phyloP scores from a whole-genome alignment of 306 rosid species.

The Clitoria ternatea region DNA sequence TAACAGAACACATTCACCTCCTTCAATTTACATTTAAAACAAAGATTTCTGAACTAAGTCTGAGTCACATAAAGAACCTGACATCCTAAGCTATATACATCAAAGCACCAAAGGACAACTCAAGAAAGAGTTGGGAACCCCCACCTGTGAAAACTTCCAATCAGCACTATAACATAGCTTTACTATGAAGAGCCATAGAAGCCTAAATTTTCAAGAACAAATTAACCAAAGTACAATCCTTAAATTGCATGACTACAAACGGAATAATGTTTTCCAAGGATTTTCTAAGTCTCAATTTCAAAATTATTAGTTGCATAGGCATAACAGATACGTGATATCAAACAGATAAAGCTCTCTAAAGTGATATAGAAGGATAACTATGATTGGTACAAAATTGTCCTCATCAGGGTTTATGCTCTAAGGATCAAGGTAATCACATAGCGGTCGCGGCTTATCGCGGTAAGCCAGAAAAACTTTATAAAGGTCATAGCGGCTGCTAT shows the following conservation, averaged over 20 bases:
- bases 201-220: background rate
- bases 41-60: conserved; percentile 2
- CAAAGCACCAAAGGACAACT: background rate
- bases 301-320: conserved; percentile 3
- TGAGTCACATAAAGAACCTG: conserved; percentile 13
- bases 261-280: background rate
- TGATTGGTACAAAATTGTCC: background rate
- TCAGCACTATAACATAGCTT: background rate
- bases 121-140: background rate
- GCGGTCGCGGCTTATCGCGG: too few species aligned
- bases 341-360: conserved; percentile 1
- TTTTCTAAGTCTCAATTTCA: background rate
- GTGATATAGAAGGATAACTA: background rate
- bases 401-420: background rate
- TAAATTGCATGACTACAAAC: conserved; percentile 5
- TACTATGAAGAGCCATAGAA: background rate
- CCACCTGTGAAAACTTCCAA: background rate
- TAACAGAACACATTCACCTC: conserved; percentile 33
- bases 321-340: background rate
- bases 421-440: too few species aligned
- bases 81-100: conserved; percentile 1
- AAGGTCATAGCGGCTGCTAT: too few species aligned
- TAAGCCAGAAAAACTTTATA: too few species aligned
- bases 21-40: background rate
- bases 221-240: background rate